A percentile compares a stretch with the other conserved stretches of the same genome.
Evolutionary conservation across 768 basidiomycete species (phyloP).

Genomic region (Hericium rajendrae): DNA sequence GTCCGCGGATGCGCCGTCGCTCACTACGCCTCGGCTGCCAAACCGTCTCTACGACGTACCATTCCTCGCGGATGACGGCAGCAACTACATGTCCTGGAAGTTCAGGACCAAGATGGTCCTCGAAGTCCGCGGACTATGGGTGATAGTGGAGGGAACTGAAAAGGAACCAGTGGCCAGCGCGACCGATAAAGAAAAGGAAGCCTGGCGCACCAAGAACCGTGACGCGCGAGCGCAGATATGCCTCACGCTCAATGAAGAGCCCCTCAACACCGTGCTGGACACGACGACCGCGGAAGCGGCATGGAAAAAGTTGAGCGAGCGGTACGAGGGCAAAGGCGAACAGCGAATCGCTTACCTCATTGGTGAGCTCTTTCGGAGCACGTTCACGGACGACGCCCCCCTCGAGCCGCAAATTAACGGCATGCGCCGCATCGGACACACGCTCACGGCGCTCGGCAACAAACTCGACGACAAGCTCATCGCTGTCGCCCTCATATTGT

Average conservation of each 20-base stretch:
- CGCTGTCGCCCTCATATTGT: constrained; percentile 15
- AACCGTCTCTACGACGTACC: background rate
- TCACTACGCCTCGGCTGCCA: no score
- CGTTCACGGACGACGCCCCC: constrained; percentile 10
- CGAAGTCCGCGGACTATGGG: background rate
- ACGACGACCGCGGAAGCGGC: constrained; percentile 6
- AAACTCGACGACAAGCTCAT: constrained; percentile 14
- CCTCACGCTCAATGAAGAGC: constrained; percentile 18
- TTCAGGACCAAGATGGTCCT: background rate
- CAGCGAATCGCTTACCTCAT: constrained; percentile 17
- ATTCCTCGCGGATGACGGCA: background rate
- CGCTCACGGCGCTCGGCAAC: constrained; percentile 11
- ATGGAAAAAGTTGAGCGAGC: constrained; percentile 13
- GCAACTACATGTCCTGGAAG: background rate
- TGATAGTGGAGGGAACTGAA: background rate
- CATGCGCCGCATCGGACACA: constrained; percentile 10
- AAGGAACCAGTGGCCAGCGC: background rate
- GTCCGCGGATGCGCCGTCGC: no score
- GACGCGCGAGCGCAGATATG: constrained; percentile 14
- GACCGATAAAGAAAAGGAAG: constrained; percentile 6
- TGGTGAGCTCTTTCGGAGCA: constrained; percentile 13
- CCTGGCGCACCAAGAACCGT: no score
- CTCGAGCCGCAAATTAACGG: constrained; percentile 17
- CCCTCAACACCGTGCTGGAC: constrained; percentile 15
- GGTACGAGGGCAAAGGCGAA: constrained; percentile 17